These are phyloP conservation scores for Fennellomyces sp. DNA, from an alignment of 371 early-diverging fungal genomes.

Conservation along the genomic window DNA sequence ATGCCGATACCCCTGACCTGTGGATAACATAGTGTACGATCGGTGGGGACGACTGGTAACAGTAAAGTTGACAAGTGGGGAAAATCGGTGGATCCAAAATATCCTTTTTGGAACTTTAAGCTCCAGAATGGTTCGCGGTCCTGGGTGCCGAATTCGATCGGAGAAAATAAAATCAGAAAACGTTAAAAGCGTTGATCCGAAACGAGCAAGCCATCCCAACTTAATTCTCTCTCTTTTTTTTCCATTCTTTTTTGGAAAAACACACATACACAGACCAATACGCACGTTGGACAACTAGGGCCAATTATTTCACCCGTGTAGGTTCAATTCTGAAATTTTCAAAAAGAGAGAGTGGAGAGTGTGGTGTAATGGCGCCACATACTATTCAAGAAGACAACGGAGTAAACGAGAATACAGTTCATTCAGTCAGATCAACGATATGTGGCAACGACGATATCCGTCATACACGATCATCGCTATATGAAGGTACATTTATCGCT, in stretches of 20 bases:
- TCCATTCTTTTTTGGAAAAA: conserved; percentile 2
- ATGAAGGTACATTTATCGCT: background rate
- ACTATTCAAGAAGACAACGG: conserved; percentile 20
- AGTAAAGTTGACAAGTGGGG: no score
- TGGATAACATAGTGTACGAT: no score
- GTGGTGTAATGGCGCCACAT: background rate
- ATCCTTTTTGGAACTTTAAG: background rate
- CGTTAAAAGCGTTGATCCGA: no score
- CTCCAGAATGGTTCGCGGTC: background rate
- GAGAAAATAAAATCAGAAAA: background rate
- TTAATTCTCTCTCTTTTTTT: no score
- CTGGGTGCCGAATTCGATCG: conserved; percentile 2
- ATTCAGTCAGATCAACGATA: conserved; percentile 18
- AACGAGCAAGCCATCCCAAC: no score
- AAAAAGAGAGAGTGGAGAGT: conserved; percentile 2
- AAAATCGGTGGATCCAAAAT: background rate
- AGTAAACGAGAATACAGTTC: conserved; percentile 19
- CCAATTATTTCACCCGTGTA: conserved; percentile 15
- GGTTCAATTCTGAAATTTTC: conserved; percentile 4
- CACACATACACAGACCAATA: background rate
- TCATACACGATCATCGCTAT: background rate
- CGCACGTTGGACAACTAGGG: background rate
- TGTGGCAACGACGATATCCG: background rate
- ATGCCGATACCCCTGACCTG: no score
- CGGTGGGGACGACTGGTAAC: no score